Base-by-base conservation (phyloP, 345 rosid species). In the Bruguiera parviflora region DNA sequence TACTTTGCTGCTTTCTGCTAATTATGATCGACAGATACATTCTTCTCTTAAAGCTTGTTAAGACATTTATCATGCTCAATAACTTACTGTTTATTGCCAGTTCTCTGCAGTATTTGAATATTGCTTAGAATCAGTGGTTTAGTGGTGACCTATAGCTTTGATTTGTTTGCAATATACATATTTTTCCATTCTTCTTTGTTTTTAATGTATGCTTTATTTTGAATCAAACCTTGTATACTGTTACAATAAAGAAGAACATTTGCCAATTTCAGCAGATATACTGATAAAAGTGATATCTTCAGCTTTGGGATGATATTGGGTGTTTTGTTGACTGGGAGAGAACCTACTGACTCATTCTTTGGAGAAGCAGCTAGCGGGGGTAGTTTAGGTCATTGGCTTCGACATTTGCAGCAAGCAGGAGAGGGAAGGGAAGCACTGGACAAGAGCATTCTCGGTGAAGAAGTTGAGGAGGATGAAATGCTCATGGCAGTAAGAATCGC, bases 401-500 rank as follows among this genome's bases (percentile, higher is more conserved):
- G 81, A 65, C 92, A 89, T 71, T 84, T 94, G 81, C 96, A 89
- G 75, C 89, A 89, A 58, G 85, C 89, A 0, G 97, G 96, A 52
- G 97, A 94, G 71, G 97, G 87, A 33, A 58, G 80, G 28, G 97
- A 89, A 79, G 93, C 96, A 13, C 81, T 94, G 35, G 97, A 94
- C 71, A 87, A 84, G 81, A 88, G 88, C 57, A 84, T 94, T 62
- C 83, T 94, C 0, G 98, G 97, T 20, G 96, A 88, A 75, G 98
- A 94, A 80, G 89, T 79, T 24, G 96, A 91, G 85, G 98, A 94
- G 80, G 96, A 94, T 20, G 97, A 94, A 85, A 94, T 94, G 96
- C 73, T 91, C 59, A 94, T 94, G 98, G 97, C 95, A 55, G 81
- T 91, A 58, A 85, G 95, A 76, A 94, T 91, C 16, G 87, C 95